Evolutionary conservation across 148 eudicot genomes (phyloP), one percentile per base, ranked within the genome.

Genomic region (Beta vulgaris): DNA sequence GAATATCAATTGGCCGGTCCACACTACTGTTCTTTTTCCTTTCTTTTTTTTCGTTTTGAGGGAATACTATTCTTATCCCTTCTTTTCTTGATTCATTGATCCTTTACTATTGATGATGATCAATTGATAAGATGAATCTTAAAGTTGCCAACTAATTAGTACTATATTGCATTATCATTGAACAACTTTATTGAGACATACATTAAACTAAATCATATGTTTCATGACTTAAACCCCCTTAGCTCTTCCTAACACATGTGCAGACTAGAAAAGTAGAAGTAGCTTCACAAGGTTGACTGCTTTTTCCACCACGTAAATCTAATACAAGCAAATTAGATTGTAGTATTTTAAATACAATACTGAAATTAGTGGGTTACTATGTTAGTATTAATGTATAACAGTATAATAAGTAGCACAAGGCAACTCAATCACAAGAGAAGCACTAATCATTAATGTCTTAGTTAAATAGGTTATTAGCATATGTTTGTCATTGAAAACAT

Each of bases 271-370:
- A 62, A 35, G 67, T 62, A 13, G 40, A 34, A 34, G 35, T 62
- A 34, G 67, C 67, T 62, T 62, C 43, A 62, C 42, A 35, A 62
- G 42, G 42, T 15, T 62, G 42, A 62, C 43, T 36, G 18, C 67
- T 62, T 62, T 61, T 35, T 35, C 21, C 7, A 62, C 67, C 67
- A 57, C 61, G n/a, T n/a, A n/a, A n/a, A n/a, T n/a, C n/a, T n/a
- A n/a, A n/a, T n/a, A n/a, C n/a, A n/a, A n/a, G n/a, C n/a, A n/a
- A n/a, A n/a, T n/a, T n/a, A n/a, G n/a, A n/a, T n/a, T n/a, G n/a
- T n/a, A n/a, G n/a, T n/a, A n/a, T n/a, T n/a, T n/a, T n/a, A n/a
- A n/a, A n/a, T n/a, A n/a, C n/a, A n/a, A n/a, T n/a, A n/a, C n/a
- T n/a, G n/a, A n/a, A n/a, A n/a, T n/a, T n/a, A n/a, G n/a, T n/a